Evolutionary conservation across 2,329 filamentous ascomycete genomes (phyloP), one percentile per base, ranked within the genome.

Genomic region (Colletotrichum costaricense): DNA sequence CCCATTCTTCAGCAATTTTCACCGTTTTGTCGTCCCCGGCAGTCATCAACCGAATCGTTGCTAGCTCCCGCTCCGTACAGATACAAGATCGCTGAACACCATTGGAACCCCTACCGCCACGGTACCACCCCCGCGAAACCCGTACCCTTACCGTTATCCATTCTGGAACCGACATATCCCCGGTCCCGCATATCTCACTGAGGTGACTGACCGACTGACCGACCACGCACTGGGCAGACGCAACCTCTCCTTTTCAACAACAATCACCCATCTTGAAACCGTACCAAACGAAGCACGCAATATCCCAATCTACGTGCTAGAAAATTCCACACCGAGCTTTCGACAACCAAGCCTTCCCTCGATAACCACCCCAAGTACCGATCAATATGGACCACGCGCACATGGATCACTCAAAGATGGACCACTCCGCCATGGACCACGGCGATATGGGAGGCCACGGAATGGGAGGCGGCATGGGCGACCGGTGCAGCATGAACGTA

Each of bases 401-500:
- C 57, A 87, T 87, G 85, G 84, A 86, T 69, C 86, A 87, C 79
- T 78, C 79, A 22, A 70, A 76, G 67, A 85, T 84, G 81, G 81
- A 85, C 67, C 86, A 87, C 79, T 80, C 80, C 60, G 78, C 81
- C 26, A 87, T 88, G 86, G 85, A 84, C 74, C 86, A 87, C 78
- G 78, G 82, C 71, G 80, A 80, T 52, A 87, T 86, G 85, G 83
- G 79, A 74, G 84, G 83, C 75, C 85, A 87, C 80, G 81, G 82
- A 67, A 89, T 88, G 86, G 90, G 87, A 78, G 89, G 90, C 78
- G 88, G 87, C 81, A 91, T 90, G 88, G 86, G 86, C 67, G 84
- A 85, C 76, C 91, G 92, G 87, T 98, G 95, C 89, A 95, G 88
- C 84, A 98, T 98, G 95, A 98, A 95, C 84, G 95, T 96, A 85